phyloP scores from a whole-genome alignment of 495 filamentous ascomycete genomes.

The Penicillium paradoxum region DNA sequence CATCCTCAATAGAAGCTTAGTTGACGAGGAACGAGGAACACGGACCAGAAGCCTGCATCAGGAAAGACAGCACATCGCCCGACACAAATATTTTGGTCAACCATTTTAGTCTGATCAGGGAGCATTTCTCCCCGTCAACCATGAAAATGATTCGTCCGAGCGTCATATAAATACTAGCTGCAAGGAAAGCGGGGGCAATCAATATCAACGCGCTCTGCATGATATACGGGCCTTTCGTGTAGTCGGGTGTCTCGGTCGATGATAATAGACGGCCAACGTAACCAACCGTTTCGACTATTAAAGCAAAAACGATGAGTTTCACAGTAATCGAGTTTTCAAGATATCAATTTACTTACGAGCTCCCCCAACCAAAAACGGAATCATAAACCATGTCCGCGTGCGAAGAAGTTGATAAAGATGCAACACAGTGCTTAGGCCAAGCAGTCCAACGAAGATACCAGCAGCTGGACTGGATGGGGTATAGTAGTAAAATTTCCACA shows the following conservation, averaged over 20 bases:
- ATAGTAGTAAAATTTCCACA: conserved; percentile 38
- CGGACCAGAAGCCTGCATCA: conserved; percentile 34
- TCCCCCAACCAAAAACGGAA: conserved; percentile 51
- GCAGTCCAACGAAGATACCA: conserved; percentile 48
- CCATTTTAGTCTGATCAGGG: conserved; percentile 37
- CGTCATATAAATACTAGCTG: conserved; percentile 54
- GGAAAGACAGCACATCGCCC: conserved; percentile 40
- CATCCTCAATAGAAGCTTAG: too few relatives aligned
- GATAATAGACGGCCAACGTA: conserved; percentile 37
- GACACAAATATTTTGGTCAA: conserved; percentile 43
- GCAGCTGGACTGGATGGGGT: conserved; percentile 45
- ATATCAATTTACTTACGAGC: conserved; percentile 35
- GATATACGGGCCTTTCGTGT: conserved; percentile 39
- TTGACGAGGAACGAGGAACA: not conserved
- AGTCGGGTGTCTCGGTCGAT: conserved; percentile 24
- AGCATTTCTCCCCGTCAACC: conserved; percentile 36
- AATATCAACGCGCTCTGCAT: conserved; percentile 49
- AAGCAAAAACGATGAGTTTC: not conserved
- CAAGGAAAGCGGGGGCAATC: conserved; percentile 48
- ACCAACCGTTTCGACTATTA: conserved; percentile 37
- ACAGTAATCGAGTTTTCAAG: not conserved
- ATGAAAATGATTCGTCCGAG: conserved; percentile 48
- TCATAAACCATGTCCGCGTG: conserved; percentile 49
- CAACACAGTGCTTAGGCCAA: conserved; percentile 34
- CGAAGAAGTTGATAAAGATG: conserved; percentile 45